A percentile compares a stretch with the other conserved stretches of the same genome.
phyloP scores from a whole-genome alignment of 306 rosid species.

The Dryas drummondii region DNA sequence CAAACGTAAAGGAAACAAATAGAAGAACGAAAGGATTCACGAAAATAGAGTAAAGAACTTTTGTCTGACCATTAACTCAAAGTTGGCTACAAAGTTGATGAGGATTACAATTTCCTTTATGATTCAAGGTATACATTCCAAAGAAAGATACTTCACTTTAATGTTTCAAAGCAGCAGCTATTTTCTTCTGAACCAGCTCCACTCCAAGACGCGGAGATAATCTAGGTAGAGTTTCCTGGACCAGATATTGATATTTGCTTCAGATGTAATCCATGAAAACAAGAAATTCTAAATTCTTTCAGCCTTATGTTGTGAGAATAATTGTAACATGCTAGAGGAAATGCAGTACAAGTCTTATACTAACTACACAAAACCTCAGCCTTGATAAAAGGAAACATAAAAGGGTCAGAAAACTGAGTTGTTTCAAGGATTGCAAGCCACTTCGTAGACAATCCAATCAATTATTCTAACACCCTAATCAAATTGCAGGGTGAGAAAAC shows the following conservation, averaged over 20 bases:
- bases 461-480: not conserved
- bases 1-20: not conserved
- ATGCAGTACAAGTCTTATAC: not conserved
- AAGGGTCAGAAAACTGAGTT: not conserved
- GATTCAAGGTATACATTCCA: not conserved
- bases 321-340: not conserved
- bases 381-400: not conserved
- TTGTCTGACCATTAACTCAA: conserved; percentile 10
- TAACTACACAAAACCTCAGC: not conserved
- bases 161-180: conserved; percentile 67
- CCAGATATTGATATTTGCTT: conserved; percentile 24
- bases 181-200: conserved; percentile 80
- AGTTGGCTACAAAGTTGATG: conserved; percentile 8
- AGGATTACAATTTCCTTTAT: not conserved
- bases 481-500: not conserved
- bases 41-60: conserved; percentile 10
- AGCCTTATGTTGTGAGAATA: not conserved
- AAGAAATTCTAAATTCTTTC: not conserved
- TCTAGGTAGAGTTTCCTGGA: conserved; percentile 73
- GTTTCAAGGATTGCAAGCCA: conserved; percentile 6
- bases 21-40: not conserved
- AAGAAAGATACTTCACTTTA: not conserved
- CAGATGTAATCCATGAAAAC: conserved; percentile 11
- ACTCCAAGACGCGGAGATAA: conserved; percentile 87
- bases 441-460: not conserved